These are phyloP conservation scores for Musa itinerans DNA, from an alignment of 176 grass and related monocot genomes.

Conservation along the genomic window DNA sequence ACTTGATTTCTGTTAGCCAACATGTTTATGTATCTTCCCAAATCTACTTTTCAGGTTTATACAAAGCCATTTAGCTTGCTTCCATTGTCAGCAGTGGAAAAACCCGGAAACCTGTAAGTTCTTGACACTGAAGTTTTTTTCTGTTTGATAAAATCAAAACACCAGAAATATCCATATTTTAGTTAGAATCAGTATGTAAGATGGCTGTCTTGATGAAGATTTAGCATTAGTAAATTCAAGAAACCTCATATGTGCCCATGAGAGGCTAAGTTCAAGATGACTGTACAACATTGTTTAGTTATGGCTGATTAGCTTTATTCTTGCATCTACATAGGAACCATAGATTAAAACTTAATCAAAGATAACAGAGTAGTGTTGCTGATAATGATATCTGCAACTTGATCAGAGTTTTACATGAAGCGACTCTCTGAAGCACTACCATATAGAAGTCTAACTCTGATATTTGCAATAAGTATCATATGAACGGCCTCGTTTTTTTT, in stretches of 20 bases:
- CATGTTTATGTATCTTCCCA: background rate
- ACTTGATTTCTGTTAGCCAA: background rate
- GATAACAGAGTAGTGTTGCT: background rate
- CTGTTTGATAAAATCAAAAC: background rate
- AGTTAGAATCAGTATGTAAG: background rate
- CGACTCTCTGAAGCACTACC: too few relatives aligned
- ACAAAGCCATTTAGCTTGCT: constrained; percentile 82
- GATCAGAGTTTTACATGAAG: too few relatives aligned
- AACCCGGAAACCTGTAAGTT: constrained; percentile 73
- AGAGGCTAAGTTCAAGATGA: background rate
- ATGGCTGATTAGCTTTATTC: background rate
- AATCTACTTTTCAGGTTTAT: constrained; percentile 43
- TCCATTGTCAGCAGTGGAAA: constrained; percentile 81
- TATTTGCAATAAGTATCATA: too few relatives aligned
- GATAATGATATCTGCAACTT: background rate
- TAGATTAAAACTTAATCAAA: too few relatives aligned
- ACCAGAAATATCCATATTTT: background rate
- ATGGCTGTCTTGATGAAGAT: background rate
- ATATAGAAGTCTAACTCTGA: too few relatives aligned
- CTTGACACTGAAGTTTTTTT: background rate
- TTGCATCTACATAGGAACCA: background rate
- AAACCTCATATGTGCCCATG: too few relatives aligned
- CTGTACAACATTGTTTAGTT: too few relatives aligned
- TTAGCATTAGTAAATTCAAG: too few relatives aligned
- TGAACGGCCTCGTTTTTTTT: too few relatives aligned